Base-by-base conservation (phyloP, 805 yeast species). In the Alloascoidea hylecoeti region DNA sequence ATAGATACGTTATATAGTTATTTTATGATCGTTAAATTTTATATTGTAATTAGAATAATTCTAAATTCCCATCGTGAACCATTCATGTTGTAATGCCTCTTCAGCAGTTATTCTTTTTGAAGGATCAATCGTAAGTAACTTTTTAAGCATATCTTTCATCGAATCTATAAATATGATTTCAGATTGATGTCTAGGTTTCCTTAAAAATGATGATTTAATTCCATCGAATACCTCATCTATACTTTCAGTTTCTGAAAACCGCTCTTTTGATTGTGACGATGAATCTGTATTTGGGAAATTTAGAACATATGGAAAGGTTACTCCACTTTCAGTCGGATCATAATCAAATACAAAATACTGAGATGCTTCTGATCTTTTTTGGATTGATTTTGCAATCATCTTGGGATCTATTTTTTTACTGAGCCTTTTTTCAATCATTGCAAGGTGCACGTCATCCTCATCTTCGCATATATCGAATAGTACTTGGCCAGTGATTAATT, bases 31-130 rank as follows among this genome's bases (percentile, higher is more conserved):
- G n/a, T n/a, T n/a, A n/a, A n/a, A n/a, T n/a, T n/a, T n/a, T n/a
- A n/a, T n/a, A n/a, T n/a, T n/a, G n/a, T n/a, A n/a, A n/a, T n/a
- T n/a, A n/a, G n/a, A n/a, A n/a, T n/a, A n/a, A n/a, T n/a, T n/a
- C n/a, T n/a, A n/a, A n/a, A n/a, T n/a, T n/a, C n/a, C 30, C 30
- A 23, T n/a, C n/a, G 9, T 67, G 54, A 94, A 77, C 82, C 95
- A 92, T 36, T 83, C 85, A 44, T 68, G 72, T 6, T 50, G 44
- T 18, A 66, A 48, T 2, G 73, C 73, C 41, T 64, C 70, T 33
- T 54, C 47, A 1, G 73, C 72, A 42, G 65, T 61, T 33, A 53
- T 50, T 28, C 75, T 50, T 37, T 55, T 47, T 17, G 45, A 49
- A 1, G 75, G 75, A 44, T 70, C 64, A 30, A 68, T 48, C 3